Evolutionary conservation across 2,329 filamentous ascomycete genomes (phyloP).

Genomic region (Cladosporium cucumerinum): DNA sequence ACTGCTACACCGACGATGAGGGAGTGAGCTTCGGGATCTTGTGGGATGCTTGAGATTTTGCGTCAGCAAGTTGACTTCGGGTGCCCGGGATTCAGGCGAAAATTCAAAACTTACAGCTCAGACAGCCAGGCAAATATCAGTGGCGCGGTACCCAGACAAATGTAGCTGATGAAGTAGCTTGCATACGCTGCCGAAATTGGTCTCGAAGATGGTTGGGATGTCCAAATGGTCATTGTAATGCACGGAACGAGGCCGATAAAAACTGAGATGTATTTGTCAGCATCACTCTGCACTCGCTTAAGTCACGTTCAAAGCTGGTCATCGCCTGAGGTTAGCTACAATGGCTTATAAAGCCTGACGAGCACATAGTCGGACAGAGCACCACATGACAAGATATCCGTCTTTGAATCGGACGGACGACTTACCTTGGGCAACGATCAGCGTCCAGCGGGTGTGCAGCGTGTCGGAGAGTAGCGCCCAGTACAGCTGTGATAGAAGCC

Average conservation of each 20-base stretch:
- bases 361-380: not conserved
- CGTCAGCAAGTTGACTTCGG: not conserved
- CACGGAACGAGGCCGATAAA: conserved; percentile 47
- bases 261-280: not conserved
- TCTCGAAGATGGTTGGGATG: conserved; percentile 42
- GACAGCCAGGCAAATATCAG: conserved; percentile 54
- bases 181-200: conserved; percentile 49
- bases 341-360: not conserved
- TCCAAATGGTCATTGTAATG: conserved; percentile 56
- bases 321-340: not conserved
- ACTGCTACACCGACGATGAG: conserved; percentile 51
- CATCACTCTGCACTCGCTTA: not conserved
- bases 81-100: not conserved
- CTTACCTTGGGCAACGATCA: conserved; percentile 47
- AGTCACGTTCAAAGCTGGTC: not conserved
- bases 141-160: conserved; percentile 50
- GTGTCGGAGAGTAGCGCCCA: conserved; percentile 54
- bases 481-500: conserved; percentile 52
- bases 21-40: conserved; percentile 50
- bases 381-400: not conserved
- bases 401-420: not conserved
- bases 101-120: conserved; percentile 36
- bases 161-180: conserved; percentile 51
- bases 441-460: conserved; percentile 49
- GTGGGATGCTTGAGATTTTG: conserved; percentile 35